phyloP scores from a whole-genome alignment of 768 basidiomycete genomes.

The Lactarius indigo region DNA sequence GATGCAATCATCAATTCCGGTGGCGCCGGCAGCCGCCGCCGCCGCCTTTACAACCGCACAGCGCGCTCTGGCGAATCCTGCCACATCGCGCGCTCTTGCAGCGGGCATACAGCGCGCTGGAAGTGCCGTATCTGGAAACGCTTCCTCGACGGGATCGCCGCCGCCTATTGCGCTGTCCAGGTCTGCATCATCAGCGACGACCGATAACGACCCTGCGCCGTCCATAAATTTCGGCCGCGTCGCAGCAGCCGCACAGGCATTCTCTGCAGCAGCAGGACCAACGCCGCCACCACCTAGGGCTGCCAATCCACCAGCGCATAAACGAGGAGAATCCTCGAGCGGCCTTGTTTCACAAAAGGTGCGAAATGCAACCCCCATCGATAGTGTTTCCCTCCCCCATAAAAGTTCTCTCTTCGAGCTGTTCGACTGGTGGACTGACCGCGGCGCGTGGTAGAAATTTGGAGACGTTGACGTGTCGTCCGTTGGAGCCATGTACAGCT shows the following conservation, averaged over 20 bases:
- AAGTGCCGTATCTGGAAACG: neutral
- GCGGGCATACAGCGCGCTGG: slow-evolving; percentile 12
- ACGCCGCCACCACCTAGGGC: neutral
- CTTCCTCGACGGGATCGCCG: neutral
- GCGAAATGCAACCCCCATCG: neutral
- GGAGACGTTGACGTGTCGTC: slow-evolving; percentile 59
- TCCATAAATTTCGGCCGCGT: neutral
- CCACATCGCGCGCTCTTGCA: slow-evolving; percentile 7
- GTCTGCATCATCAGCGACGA: neutral
- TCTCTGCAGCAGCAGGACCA: neutral
- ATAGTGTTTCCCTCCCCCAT: neutral
- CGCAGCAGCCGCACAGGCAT: slow-evolving; percentile 18
- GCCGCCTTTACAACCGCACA: slow-evolving; percentile 26
- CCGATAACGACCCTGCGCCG: neutral
- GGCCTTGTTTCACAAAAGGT: slow-evolving; percentile 13
- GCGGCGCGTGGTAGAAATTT: slow-evolving; percentile 43
- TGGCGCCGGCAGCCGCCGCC: neutral
- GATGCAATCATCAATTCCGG: neutral
- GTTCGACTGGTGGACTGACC: neutral
- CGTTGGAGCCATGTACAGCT: slow-evolving; percentile 42
- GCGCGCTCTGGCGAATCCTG: slow-evolving; percentile 29
- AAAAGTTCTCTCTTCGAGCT: too few relatives aligned
- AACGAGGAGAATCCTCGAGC: neutral
- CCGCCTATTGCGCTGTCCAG: neutral
- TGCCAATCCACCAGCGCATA: neutral